Evolutionary conservation across 208 protist species (phyloP), one percentile per base, ranked within the genome.

Genomic region (Angomonas desouzai): DNA sequence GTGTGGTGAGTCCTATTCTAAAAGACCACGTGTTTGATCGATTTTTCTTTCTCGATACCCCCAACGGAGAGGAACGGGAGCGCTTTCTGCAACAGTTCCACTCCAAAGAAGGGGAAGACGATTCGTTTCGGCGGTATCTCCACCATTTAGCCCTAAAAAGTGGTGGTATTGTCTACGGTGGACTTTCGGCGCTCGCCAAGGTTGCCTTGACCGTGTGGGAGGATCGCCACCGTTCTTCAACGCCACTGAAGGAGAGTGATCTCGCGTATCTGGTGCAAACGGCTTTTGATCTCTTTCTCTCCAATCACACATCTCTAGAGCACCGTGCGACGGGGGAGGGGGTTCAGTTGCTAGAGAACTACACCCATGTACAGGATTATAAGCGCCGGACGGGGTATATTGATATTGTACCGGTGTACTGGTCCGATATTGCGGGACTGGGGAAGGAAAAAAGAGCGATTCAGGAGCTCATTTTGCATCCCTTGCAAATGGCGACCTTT

Each of bases 371-470:
- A 11, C 47, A 64, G 40, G 72, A 81, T 55, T 81, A 83, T 60
- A 73, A 80, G 3, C 56, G 55, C 28, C 79, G 70, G 57, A 77
- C 72, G 22, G 85, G 89, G 25, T 94, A 85, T 59, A 77, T 91
- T 6, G 89, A 94, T 48, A 76, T 94, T 36, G 77, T 83, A 58
- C 43, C 66, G 20, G 90, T 81, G 23, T 75, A 63, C 25, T 94
- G 85, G 84, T 25, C 34, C 57, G 83, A 91, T 72, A 92, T 94
- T 68, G 89, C 85, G 3, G 89, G 89, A 25, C 77, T 94, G 70
- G 71, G 58, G 10, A 47, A 47, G 1, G 73, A 82, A 9, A 94
- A 94, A 64, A 34, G 62, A 29, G 59, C 66, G 22, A 64, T 94
- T 43, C 70, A 80, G 51, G 53, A 72, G 6, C 55, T 91, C 55